Evolutionary conservation across 192 early-diverging fungal genomes (phyloP).

Genomic region (Haplosporangium gracile): DNA sequence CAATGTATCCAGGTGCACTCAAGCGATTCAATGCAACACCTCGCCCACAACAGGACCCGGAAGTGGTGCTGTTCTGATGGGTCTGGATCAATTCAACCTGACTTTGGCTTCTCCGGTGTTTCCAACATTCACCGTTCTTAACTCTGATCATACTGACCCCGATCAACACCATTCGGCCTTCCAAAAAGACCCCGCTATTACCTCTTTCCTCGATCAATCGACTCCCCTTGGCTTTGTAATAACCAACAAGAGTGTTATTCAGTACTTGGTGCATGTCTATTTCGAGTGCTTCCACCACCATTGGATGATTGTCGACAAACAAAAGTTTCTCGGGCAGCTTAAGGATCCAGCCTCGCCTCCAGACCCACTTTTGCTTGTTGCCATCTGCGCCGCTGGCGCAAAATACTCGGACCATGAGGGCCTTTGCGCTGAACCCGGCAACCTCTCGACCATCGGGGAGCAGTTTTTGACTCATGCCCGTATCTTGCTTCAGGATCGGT

Average conservation of each 20-base stretch:
- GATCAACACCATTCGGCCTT: constrained; percentile 41
- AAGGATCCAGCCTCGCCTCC: constrained; percentile 33
- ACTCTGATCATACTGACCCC: constrained; percentile 21
- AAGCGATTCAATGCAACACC: not conserved
- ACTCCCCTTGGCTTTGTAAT: constrained; percentile 46
- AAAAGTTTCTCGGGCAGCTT: constrained; percentile 48
- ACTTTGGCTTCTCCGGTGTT: constrained; percentile 17
- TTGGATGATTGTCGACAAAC: constrained; percentile 56
- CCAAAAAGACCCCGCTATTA: constrained; percentile 26
- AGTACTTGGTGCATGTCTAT: constrained; percentile 51
- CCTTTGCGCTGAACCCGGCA: constrained; percentile 44
- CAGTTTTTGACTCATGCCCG: constrained; percentile 52
- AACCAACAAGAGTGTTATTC: constrained; percentile 56
- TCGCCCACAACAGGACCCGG: not conserved
- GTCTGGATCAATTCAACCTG: constrained; percentile 37
- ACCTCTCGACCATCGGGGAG: constrained; percentile 48
- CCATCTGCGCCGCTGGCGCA: constrained; percentile 52
- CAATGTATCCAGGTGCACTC: constrained; percentile 31
- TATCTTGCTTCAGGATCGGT: constrained; percentile 53
- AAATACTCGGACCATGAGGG: constrained; percentile 51
- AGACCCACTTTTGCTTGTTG: constrained; percentile 43
- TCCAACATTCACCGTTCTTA: constrained; percentile 29
- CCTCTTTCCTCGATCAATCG: constrained; percentile 28
- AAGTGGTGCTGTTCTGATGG: constrained; percentile 10
- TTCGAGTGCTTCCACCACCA: constrained; percentile 52